A percentile compares a stretch with the other conserved stretches of the same genome.
Evolutionary conservation across 2,329 filamentous ascomycete species (phyloP).

Genomic region (Talaromyces sp.): DNA sequence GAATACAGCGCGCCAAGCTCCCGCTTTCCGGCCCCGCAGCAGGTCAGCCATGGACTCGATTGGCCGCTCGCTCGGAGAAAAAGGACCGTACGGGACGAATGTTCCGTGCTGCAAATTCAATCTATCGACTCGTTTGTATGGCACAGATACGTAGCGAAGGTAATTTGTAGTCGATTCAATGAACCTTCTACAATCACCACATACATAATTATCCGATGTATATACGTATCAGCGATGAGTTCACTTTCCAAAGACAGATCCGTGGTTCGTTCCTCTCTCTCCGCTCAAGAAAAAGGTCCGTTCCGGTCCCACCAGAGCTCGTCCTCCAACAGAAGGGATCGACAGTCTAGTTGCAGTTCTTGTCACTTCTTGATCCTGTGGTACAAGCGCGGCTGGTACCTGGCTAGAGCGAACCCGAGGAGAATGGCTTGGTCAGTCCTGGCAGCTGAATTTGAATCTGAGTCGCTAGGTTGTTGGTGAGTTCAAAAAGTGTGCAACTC

Average conservation of each 20-base stretch:
- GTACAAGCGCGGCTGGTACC: not conserved
- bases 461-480: too few species aligned
- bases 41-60: not conserved
- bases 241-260: not conserved
- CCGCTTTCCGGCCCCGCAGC: not conserved
- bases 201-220: too few species aligned
- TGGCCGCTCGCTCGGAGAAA: not conserved
- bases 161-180: too few species aligned
- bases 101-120: not conserved
- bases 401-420: not conserved
- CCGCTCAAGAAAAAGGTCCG: constrained; percentile 1
- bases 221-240: not conserved
- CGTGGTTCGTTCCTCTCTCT: not conserved
- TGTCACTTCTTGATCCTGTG: not conserved
- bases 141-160: not conserved
- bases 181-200: too few species aligned
- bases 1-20: not conserved
- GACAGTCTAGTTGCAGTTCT: not conserved
- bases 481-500: too few species aligned
- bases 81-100: not conserved
- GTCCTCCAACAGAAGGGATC: not conserved
- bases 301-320: not conserved
- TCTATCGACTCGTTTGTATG: not conserved
- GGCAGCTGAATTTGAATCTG: not conserved
- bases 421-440: not conserved